Conservation (phyloP, 352 stramenopile species). For the Phytophthora nicotianae region DNA sequence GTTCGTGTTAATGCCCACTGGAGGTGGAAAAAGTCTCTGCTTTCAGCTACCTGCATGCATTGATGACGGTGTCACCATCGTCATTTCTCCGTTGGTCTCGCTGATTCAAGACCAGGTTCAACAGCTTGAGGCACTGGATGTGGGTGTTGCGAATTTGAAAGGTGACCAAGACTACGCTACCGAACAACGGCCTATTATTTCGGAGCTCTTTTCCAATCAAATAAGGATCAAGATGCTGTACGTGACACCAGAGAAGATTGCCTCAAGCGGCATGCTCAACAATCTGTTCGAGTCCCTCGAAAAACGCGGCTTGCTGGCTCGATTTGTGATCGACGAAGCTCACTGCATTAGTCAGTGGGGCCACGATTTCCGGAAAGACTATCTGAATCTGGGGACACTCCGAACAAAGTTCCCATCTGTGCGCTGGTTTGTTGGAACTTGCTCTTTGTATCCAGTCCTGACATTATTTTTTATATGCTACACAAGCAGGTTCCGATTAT, state of each 20-base stretch:
- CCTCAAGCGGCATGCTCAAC: constrained; percentile 82
- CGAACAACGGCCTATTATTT: constrained; percentile 87
- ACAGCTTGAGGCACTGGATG: constrained; percentile 92
- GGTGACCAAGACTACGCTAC: constrained; percentile 89
- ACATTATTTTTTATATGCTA: constrained; percentile 1
- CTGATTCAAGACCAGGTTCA: constrained; percentile 99
- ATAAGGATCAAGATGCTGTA: constrained; percentile 97
- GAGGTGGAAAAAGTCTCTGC: constrained; percentile 98
- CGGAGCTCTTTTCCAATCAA: constrained; percentile 80
- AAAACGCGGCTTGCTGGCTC: constrained; percentile 87
- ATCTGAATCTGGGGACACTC: constrained; percentile 94
- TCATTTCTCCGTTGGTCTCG: constrained; percentile 98
- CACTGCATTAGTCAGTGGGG: constrained; percentile 99
- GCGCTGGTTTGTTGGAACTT: not conserved
- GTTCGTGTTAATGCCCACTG: constrained; percentile 99
- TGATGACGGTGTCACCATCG: constrained; percentile 94
- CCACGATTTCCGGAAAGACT: constrained; percentile 99
- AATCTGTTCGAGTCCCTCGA: constrained; percentile 87
- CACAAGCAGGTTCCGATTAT: constrained; percentile 82
- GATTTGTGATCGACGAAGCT: constrained; percentile 97
- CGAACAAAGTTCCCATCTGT: constrained; percentile 94
- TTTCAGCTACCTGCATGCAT: constrained; percentile 95
- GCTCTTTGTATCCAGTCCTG: constrained; percentile 1
- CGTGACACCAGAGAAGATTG: constrained; percentile 98
- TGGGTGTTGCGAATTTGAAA: constrained; percentile 88